A percentile compares a stretch with the other conserved stretches of the same genome.
These are phyloP conservation scores for Globisporangium lucens DNA, from an alignment of 352 stramenopile species.

Conservation along the genomic window DNA sequence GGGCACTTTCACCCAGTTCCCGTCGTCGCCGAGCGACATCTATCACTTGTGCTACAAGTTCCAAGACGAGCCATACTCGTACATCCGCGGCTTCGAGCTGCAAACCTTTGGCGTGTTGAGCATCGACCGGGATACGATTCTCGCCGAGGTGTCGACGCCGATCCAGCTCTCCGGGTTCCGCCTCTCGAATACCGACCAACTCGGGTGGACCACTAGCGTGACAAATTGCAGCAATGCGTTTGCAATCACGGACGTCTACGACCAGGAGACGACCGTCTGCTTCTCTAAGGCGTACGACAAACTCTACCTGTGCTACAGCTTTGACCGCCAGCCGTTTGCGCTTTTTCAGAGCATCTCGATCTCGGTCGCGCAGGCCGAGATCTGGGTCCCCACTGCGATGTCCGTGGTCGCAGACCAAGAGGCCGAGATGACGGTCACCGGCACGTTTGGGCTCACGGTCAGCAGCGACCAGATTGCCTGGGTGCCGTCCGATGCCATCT, in stretches of 20 bases:
- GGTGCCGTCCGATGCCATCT: slow-evolving; percentile 44
- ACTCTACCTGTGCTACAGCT: slow-evolving; percentile 64
- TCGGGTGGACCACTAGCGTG: slow-evolving; percentile 47
- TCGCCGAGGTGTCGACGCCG: slow-evolving; percentile 40
- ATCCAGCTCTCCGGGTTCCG: slow-evolving; percentile 51
- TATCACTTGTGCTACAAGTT: slow-evolving; percentile 79
- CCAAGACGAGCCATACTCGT: slow-evolving; percentile 58
- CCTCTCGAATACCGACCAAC: slow-evolving; percentile 39
- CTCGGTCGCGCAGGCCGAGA: slow-evolving; percentile 37
- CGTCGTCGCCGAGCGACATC: slow-evolving; percentile 32
- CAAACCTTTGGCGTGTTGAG: slow-evolving; percentile 40
- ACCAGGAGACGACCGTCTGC: slow-evolving; percentile 25
- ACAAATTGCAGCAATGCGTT: slow-evolving; percentile 36
- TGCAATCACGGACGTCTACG: slow-evolving; percentile 26
- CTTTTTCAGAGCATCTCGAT: slow-evolving; percentile 36
- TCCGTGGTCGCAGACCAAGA: slow-evolving; percentile 54
- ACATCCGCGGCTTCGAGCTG: slow-evolving; percentile 38
- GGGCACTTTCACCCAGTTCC: slow-evolving; percentile 36
- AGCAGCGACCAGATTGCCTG: slow-evolving; percentile 58
- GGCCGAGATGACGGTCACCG: slow-evolving; percentile 31
- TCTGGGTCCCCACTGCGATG: slow-evolving; percentile 45
- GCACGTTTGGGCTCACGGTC: slow-evolving; percentile 60
- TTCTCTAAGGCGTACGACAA: slow-evolving; percentile 34
- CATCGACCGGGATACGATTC: slow-evolving; percentile 43
- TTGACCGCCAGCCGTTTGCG: slow-evolving; percentile 54